phyloP scores from a whole-genome alignment of 345 rosid genomes.

The Eucalyptus albens region DNA sequence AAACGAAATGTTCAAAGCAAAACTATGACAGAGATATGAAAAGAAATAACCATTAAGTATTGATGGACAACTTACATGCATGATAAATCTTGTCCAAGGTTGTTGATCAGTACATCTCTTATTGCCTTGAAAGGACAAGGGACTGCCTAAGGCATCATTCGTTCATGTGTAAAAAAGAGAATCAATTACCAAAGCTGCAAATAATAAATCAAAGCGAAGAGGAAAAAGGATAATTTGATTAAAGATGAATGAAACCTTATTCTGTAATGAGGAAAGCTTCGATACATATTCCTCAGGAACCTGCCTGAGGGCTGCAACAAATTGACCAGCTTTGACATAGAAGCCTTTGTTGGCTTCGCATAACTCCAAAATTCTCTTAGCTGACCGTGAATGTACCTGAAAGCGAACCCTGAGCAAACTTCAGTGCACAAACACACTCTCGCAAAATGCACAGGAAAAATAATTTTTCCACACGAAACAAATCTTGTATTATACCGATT shows the following conservation, averaged over 20 bases:
- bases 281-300: constrained; percentile 66
- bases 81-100: constrained; percentile 42
- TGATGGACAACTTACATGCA: constrained; percentile 37
- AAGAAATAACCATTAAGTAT: not conserved
- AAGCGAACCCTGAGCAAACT: not conserved
- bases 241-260: constrained; percentile 35
- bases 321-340: constrained; percentile 89
- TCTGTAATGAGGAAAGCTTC: constrained; percentile 65
- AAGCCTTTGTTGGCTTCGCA: constrained; percentile 83
- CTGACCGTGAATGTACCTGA: constrained; percentile 79
- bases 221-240: not conserved
- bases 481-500: not conserved
- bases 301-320: constrained; percentile 64
- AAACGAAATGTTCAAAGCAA: not conserved
- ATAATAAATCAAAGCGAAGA: not conserved
- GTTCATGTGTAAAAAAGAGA: not conserved
- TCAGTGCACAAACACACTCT: not conserved
- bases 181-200: not conserved
- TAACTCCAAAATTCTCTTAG: constrained; percentile 43
- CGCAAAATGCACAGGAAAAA: not conserved
- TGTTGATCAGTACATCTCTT: constrained; percentile 38
- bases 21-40: not conserved
- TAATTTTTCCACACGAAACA: not conserved
- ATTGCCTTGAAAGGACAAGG: constrained; percentile 62
- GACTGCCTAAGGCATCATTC: constrained; percentile 36